These are phyloP conservation scores for Avena insularis DNA, from an alignment of 176 grass and related monocot species.

Conservation along the genomic window DNA sequence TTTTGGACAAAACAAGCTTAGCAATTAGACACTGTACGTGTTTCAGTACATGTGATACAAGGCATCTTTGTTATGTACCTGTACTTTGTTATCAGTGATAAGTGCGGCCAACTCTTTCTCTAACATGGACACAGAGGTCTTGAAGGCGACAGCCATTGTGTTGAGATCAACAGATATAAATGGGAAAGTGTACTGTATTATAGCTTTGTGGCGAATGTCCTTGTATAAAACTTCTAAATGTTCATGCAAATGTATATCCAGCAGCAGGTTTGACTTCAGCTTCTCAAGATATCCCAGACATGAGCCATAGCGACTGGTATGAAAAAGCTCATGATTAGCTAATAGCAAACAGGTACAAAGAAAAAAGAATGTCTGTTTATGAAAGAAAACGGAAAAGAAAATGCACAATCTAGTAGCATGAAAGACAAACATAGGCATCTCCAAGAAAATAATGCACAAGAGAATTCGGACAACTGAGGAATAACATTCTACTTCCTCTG, in stretches of 20 bases:
- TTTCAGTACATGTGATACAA: background rate
- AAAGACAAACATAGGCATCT: background rate
- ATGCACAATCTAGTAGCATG: background rate
- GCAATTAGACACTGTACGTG: background rate
- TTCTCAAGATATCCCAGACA: constrained; percentile 53
- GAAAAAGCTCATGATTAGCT: constrained; percentile 25
- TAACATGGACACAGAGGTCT: constrained; percentile 47
- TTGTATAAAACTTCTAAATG: constrained; percentile 67
- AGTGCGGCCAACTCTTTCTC: constrained; percentile 93
- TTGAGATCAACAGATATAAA: constrained; percentile 97
- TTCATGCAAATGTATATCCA: constrained; percentile 53
- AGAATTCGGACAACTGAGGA: background rate
- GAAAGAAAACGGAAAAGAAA: background rate
- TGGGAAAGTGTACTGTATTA: constrained; percentile 91
- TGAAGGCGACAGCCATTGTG: constrained; percentile 88
- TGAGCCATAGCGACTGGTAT: constrained; percentile 43
- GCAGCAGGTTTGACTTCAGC: constrained; percentile 56
- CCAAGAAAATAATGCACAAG: background rate
- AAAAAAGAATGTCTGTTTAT: background rate
- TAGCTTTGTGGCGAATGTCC: constrained; percentile 87
- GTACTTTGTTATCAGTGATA: constrained; percentile 66
- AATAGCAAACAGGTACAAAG: background rate
- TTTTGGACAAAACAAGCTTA: background rate
- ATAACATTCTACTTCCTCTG: background rate
- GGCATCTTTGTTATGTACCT: constrained; percentile 39